phyloP scores from a whole-genome alignment of 2,329 filamentous ascomycete species.

The Aaosphaeria pasadenensis region DNA sequence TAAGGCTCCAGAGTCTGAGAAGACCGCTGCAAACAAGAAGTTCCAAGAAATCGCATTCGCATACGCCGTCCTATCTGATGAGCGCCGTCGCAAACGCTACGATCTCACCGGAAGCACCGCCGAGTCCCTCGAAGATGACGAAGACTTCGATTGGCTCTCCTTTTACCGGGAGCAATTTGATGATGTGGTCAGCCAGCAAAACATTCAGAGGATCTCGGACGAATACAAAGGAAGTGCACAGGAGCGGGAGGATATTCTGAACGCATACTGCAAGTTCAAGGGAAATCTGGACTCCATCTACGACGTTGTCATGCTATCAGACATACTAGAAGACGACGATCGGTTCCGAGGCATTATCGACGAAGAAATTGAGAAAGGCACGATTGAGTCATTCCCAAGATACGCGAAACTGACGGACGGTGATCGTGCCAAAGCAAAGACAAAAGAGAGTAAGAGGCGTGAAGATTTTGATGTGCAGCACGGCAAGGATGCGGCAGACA shows the following conservation, averaged over 20 bases:
- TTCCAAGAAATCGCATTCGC: conserved; percentile 94
- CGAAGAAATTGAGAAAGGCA: conserved; percentile 67
- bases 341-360: conserved; percentile 80
- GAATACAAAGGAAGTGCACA: conserved; percentile 85
- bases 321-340: conserved; percentile 79
- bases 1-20: conserved; percentile 68
- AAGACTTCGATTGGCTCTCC: conserved; percentile 80
- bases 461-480: conserved; percentile 49
- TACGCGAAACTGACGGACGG: conserved; percentile 66
- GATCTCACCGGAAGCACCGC: conserved; percentile 87
- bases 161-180: conserved; percentile 86
- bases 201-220: conserved; percentile 71
- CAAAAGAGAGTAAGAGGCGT: conserved; percentile 33
- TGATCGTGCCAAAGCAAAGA: conserved; percentile 27
- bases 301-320: conserved; percentile 80
- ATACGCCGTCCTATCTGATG: conserved; percentile 87
- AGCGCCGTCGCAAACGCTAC: conserved; percentile 76
- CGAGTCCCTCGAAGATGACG: conserved; percentile 71
- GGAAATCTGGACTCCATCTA: conserved; percentile 79
- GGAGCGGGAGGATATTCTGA: conserved; percentile 74
- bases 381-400: conserved; percentile 63
- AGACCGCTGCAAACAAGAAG: conserved; percentile 69
- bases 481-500: conserved; percentile 54
- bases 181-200: conserved; percentile 69
- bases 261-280: conserved; percentile 68